These are phyloP conservation scores for baker's yeast (Saccharomyces cerevisiae) DNA, from an alignment of 805 yeast species.

Conservation along the genomic window DNA sequence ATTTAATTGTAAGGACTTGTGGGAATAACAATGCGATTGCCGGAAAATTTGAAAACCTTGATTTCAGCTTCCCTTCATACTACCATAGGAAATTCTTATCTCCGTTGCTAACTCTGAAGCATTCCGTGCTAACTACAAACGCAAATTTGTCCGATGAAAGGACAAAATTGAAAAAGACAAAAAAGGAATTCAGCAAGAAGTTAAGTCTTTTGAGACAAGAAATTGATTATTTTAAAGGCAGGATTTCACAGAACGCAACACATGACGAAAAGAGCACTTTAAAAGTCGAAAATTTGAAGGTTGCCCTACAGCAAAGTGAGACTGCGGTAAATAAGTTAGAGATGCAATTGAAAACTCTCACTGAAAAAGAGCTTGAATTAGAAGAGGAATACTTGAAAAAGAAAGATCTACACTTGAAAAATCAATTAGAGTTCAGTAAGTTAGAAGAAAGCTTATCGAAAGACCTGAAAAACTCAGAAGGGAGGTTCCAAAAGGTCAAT, in stretches of 20 bases:
- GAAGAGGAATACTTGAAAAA: conserved; percentile 32
- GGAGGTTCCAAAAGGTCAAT: conserved; percentile 11
- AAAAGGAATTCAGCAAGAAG: conserved; percentile 51
- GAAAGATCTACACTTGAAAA: conserved; percentile 31
- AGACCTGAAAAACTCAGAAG: conserved; percentile 7
- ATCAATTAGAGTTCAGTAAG: conserved; percentile 27
- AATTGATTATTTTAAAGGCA: conserved; percentile 43
- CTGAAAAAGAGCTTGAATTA: conserved; percentile 15
- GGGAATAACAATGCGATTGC: conserved; percentile 7
- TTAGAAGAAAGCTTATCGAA: conserved; percentile 15
- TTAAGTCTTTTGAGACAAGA: conserved; percentile 45
- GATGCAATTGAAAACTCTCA: conserved; percentile 10
- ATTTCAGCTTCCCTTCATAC: conserved; percentile 29
- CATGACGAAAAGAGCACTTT: conserved; percentile 51
- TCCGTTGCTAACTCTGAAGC: conserved; percentile 57
- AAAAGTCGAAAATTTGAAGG: conserved; percentile 44
- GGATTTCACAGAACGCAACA: conserved; percentile 40
- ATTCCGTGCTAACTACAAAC: conserved; percentile 56
- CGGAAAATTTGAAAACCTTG: conserved; percentile 20
- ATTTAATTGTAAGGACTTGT: conserved; percentile 34
- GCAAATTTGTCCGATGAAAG: conserved; percentile 51
- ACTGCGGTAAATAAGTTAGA: conserved; percentile 22
- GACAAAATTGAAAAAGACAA: conserved; percentile 45
- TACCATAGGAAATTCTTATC: conserved; percentile 37
- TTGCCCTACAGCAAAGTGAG: conserved; percentile 33